Conservation (phyloP, 73 alveolate genomes). For the Uronychia setigera region DNA sequence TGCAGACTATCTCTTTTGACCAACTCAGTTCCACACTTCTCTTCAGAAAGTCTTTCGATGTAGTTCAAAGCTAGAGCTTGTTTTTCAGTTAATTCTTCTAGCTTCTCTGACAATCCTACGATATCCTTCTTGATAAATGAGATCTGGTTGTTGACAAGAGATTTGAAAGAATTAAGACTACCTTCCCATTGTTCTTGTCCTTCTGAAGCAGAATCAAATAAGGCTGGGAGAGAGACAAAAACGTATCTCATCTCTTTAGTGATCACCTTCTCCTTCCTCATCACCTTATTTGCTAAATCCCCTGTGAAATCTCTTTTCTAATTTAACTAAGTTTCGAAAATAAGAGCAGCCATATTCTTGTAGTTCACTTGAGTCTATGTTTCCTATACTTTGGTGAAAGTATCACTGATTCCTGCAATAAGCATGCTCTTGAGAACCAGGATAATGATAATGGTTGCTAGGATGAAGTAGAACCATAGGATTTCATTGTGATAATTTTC, state of each 20-base stretch:
- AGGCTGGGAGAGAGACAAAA: not conserved
- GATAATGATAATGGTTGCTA: not conserved
- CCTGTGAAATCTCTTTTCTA: not conserved
- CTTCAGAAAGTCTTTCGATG: not conserved
- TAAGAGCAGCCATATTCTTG: not conserved
- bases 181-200: not conserved
- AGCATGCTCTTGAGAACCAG: not conserved
- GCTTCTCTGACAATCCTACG: not conserved
- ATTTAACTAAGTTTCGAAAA: not conserved
- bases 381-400: not conserved
- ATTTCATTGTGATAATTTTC: not conserved
- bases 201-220: not conserved
- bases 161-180: not conserved
- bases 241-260: not conserved
- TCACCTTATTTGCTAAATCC: not conserved
- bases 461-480: not conserved
- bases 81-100: not conserved
- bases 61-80: not conserved
- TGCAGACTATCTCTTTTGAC: not conserved
- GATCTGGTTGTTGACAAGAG: no score
- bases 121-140: not conserved
- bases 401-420: not conserved
- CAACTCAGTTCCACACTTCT: not conserved
- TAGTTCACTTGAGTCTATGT: not conserved
- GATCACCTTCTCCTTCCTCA: not conserved